Evolutionary conservation across 257 asterid genomes (phyloP).

Genomic region (Ehretia macrophylla): DNA sequence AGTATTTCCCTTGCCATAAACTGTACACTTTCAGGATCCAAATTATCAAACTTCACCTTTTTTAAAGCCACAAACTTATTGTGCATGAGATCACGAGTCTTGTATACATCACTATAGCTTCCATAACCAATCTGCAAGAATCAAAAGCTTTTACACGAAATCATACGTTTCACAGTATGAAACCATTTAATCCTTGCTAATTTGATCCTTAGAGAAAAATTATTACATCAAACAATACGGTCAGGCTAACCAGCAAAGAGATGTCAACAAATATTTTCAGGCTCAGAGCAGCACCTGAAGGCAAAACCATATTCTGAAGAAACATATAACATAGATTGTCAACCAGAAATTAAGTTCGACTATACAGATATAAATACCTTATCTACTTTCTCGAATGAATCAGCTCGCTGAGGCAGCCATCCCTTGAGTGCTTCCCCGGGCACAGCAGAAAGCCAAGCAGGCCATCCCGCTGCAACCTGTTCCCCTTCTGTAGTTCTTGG

Average conservation of each 20-base stretch:
- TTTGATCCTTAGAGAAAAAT: not conserved
- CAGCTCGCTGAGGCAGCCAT: conserved; percentile 59
- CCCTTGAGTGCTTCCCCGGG: conserved; percentile 66
- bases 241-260: too few species aligned
- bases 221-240: too few species aligned
- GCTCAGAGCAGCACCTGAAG: too few species aligned
- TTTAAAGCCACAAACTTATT: conserved; percentile 24
- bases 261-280: too few species aligned
- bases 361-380: conserved; percentile 40
- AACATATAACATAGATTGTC: too few species aligned
- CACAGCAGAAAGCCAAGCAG: conserved; percentile 61
- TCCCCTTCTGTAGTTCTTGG: conserved; percentile 31
- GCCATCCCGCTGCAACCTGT: conserved; percentile 75
- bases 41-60: conserved; percentile 18
- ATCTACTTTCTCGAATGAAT: conserved; percentile 46
- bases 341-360: too few species aligned
- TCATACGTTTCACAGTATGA: too few species aligned
- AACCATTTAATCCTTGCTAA: too few species aligned
- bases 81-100: conserved; percentile 18
- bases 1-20: conserved; percentile 34
- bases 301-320: too few species aligned
- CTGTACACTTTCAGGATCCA: conserved; percentile 21
- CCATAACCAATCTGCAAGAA: conserved; percentile 27
- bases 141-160: not conserved
- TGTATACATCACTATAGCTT: conserved; percentile 24